phyloP scores from a whole-genome alignment of 2,329 filamentous ascomycete species.

The Cercospora nicotianae region DNA sequence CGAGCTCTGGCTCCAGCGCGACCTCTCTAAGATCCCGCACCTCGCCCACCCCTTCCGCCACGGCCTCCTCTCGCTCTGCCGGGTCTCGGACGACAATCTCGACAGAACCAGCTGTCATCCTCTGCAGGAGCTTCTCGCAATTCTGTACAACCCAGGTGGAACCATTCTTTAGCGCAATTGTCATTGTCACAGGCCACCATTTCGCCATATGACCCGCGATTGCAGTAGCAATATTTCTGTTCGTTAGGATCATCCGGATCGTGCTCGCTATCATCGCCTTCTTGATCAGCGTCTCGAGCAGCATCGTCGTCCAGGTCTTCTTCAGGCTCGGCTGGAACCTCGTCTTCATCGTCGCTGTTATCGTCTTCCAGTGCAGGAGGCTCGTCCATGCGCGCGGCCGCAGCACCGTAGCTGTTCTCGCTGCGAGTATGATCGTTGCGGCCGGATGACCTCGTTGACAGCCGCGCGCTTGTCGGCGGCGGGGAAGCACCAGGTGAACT shows the following conservation, averaged over 20 bases:
- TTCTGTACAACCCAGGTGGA: constrained; percentile 65
- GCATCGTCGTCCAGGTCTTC: constrained; percentile 31
- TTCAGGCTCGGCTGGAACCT: constrained; percentile 14
- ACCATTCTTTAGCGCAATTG: constrained; percentile 65
- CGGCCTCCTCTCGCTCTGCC: constrained; percentile 21
- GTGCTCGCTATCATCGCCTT: constrained; percentile 32
- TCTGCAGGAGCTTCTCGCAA: constrained; percentile 60
- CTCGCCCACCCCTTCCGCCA: constrained; percentile 24
- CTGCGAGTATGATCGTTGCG: constrained; percentile 14
- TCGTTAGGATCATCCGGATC: constrained; percentile 54
- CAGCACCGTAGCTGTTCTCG: constrained; percentile 12
- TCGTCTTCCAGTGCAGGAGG: constrained; percentile 15
- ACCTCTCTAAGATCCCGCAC: constrained; percentile 10
- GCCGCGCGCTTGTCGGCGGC: constrained; percentile 23
- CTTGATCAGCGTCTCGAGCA: constrained; percentile 3
- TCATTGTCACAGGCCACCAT: constrained; percentile 70
- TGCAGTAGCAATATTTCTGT: constrained; percentile 66
- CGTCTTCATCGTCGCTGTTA: constrained; percentile 11
- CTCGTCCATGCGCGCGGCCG: constrained; percentile 10
- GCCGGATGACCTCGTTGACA: constrained; percentile 18
- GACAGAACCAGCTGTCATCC: constrained; percentile 56
- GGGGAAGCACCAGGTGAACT: constrained; percentile 24
- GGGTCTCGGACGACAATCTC: constrained; percentile 45
- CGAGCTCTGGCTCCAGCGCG: constrained; percentile 9
- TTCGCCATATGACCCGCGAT: constrained; percentile 64